phyloP scores from a whole-genome alignment of 352 stramenopile genomes.

The Globisporangium cystogenes region DNA sequence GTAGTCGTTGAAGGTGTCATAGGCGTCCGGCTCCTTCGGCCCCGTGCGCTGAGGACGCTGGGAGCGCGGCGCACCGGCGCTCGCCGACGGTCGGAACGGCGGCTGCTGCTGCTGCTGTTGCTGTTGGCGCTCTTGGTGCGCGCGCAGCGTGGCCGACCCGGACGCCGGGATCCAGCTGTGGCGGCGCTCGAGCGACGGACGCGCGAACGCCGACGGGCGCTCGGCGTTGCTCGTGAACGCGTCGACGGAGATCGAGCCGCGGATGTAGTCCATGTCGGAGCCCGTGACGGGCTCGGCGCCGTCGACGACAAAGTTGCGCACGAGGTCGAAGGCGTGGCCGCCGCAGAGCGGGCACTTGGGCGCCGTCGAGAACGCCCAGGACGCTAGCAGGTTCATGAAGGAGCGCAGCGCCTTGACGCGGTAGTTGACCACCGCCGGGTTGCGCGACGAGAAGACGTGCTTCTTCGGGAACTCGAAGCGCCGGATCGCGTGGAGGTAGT shows the following conservation, averaged over 20 bases:
- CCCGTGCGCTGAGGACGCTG: not conserved
- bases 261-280: conserved; percentile 63
- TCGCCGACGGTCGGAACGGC: not conserved
- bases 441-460: conserved; percentile 74
- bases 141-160: conserved; percentile 23
- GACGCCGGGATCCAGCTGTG: conserved; percentile 56
- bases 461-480: conserved; percentile 86
- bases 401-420: conserved; percentile 75
- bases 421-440: conserved; percentile 79
- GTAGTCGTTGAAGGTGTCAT: conserved; percentile 78
- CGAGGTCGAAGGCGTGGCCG: conserved; percentile 73
- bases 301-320: conserved; percentile 76
- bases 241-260: conserved; percentile 52
- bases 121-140: conserved; percentile 8
- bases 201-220: conserved; percentile 16
- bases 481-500: conserved; percentile 73
- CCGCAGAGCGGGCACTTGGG: conserved; percentile 83
- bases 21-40: conserved; percentile 23
- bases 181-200: conserved; percentile 20
- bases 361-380: conserved; percentile 76
- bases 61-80: not conserved
- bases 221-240: conserved; percentile 37
- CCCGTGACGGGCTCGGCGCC: conserved; percentile 39
- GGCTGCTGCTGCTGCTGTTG: conserved; percentile 10
- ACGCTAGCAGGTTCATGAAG: conserved; percentile 79